Evolutionary conservation across 1,284 basidiomycete genomes (phyloP), one percentile per base, ranked within the genome.

Genomic region (Phaffia rhodozyma): DNA sequence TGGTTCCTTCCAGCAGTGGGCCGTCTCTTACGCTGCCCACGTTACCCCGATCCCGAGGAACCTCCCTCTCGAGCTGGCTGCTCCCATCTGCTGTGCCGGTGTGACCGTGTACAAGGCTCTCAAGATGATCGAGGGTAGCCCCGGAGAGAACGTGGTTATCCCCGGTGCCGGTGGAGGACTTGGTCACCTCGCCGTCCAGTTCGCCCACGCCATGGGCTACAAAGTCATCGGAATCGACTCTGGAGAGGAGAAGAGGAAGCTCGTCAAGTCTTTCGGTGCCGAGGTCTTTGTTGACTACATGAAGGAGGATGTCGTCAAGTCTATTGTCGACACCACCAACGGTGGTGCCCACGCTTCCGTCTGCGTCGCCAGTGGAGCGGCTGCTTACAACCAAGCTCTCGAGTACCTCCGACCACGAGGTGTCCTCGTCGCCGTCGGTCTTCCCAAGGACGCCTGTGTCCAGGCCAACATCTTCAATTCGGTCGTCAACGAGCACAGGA

Each of bases 1-100:
- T 70, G 91, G 91, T 62, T 88, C 88, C 1, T 93, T 92, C 79
- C 82, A 84, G 58, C 82, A 91, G 78, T 90, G 87, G 70, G 81
- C 83, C 60, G 84, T 83, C 68, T 66, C 82, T 18, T 87, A 78
- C 72, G 82, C 85, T 51, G 77, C 81, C 68, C 81, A 82, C 69
- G 85, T 92, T 55, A 89, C 87, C 2, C 83, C 82, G 21, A 89
- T 91, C 70, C 89, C 89, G 16, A 81, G 85, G 1, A 75, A 71
- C 5, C 72, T 91, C 58, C 78, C 80, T 61, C 83, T 86, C 68
- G 79, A 81, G 25, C 82, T 81, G 25, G 89, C 32, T 53, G 88
- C 89, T 6, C 87, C 89, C 11, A 82, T 92, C 67, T 83, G 91
- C 25, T 92, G 89, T 70, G 86, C 88, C 27, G 86, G 74, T 34